Base-by-base conservation (phyloP, 2,329 filamentous ascomycete species). In the Phialophora macrospora region DNA sequence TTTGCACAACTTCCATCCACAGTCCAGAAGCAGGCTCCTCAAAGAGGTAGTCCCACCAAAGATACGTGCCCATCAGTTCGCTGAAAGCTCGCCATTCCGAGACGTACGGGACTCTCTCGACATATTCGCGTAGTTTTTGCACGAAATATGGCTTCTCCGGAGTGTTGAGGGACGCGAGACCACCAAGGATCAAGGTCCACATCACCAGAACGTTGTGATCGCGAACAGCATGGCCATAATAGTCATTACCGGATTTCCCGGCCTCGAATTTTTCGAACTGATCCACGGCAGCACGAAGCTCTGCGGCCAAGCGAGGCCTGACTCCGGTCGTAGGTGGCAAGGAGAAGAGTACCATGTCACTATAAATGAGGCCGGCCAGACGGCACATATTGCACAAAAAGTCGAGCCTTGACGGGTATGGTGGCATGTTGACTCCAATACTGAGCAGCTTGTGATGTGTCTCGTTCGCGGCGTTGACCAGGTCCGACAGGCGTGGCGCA, bases 1-100 rank as follows among this genome's bases (percentile, higher is more conserved):
- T 4, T 55, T 28, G 58, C n/a, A 54, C 46, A 51, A 57, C 38
- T 38, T 63, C 60, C n/a, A 20, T 56, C 64, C 64, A 66, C 14
- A 66, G 24, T 26, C 28, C 34, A 22, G 60, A 34, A 17, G 38
- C 56, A 20, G 56, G 56, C 32, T 64, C 57, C 17, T 51, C 57
- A 46, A 67, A 58, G 30, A 67, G 58, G 28, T 60, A 64, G 26
- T 64, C 46, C 65, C 65, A 67, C 65, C 65, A 67, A 12, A 67
- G 46, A 56, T 60, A 64, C 41, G 61, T 61, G 22, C 26, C 51
- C 56, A 67, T 67, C 1, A 64, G 32, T n/a, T 55, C 58, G 41
- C 34, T 55, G 20, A 64, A 64, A n/a, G 48, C 56, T 30, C 14
- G 20, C 61, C 65, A 64, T 7, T 48, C 41, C 6, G 24, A 34